Conservation (phyloP, 352 stramenopile genomes). For the Pythium dissotocum region DNA sequence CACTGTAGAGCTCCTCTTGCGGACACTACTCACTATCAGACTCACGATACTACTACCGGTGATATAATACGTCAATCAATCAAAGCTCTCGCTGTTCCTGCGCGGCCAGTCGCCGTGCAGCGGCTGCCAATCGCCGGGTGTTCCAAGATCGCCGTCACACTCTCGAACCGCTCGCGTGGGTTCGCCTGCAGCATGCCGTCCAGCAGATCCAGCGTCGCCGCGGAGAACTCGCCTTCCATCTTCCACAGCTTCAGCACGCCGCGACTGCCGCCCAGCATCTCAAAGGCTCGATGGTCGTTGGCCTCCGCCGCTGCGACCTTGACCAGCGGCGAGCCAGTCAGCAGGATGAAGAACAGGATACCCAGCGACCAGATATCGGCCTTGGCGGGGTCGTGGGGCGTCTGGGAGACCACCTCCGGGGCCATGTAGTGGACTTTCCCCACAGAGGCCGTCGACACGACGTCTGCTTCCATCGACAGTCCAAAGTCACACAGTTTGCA, state of each 20-base stretch:
- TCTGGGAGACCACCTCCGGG: slow-evolving; percentile 28
- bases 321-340: slow-evolving; percentile 28
- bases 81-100: not conserved
- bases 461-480: slow-evolving; percentile 33
- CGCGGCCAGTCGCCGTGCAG: slow-evolving; percentile 2
- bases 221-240: slow-evolving; percentile 8
- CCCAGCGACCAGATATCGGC: slow-evolving; percentile 30
- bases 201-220: slow-evolving; percentile 16
- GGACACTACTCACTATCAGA: too few relatives aligned
- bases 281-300: slow-evolving; percentile 11
- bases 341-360: slow-evolving; percentile 22
- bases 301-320: slow-evolving; percentile 12
- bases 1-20: too few relatives aligned
- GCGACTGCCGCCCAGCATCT: slow-evolving; percentile 1
- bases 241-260: slow-evolving; percentile 24
- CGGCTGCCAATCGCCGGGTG: slow-evolving; percentile 24
- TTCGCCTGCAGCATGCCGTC: slow-evolving; percentile 18
- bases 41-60: too few relatives aligned
- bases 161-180: slow-evolving; percentile 8
- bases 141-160: slow-evolving; percentile 14
- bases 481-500: slow-evolving; percentile 65
- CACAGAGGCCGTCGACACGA: slow-evolving; percentile 28
- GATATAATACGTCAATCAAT: too few relatives aligned
- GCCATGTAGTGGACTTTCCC: slow-evolving; percentile 37
- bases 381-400: slow-evolving; percentile 14